phyloP scores from a whole-genome alignment of 345 rosid species.

The Syzygium jambos region DNA sequence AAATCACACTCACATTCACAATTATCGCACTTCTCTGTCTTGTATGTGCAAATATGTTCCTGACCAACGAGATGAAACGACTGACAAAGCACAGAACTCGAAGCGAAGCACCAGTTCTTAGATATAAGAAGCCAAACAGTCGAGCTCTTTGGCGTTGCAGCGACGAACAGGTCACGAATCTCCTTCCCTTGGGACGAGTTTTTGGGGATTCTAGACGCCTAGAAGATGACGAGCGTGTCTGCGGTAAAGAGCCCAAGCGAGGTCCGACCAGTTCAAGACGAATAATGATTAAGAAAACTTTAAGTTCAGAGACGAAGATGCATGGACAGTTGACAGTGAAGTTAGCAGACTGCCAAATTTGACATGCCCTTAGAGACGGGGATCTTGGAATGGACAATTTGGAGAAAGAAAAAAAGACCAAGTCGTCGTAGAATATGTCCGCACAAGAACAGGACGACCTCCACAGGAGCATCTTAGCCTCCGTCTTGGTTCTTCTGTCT shows the following conservation, averaged over 20 bases:
- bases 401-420: not conserved
- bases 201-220: not conserved
- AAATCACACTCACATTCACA: not conserved
- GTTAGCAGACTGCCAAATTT: not conserved
- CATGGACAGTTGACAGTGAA: not conserved
- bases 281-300: not conserved
- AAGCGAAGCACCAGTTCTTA: not conserved
- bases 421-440: not conserved
- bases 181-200: not conserved
- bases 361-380: not conserved
- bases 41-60: not conserved
- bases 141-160: not conserved
- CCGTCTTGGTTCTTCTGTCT: not conserved
- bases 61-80: not conserved
- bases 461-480: not conserved
- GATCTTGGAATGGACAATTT: not conserved
- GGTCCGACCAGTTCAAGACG: not conserved
- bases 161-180: not conserved
- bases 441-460: not conserved
- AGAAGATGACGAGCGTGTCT: not conserved
- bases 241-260: not conserved
- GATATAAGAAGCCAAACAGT: not conserved
- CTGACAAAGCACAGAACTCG: not conserved
- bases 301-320: not conserved
- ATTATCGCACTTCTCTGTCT: not conserved